Percentiles rank a stretch among this genome's conserved stretches.
Conservation (phyloP, 2,329 filamentous ascomycete species). For the Stachybotrys echinatus region DNA sequence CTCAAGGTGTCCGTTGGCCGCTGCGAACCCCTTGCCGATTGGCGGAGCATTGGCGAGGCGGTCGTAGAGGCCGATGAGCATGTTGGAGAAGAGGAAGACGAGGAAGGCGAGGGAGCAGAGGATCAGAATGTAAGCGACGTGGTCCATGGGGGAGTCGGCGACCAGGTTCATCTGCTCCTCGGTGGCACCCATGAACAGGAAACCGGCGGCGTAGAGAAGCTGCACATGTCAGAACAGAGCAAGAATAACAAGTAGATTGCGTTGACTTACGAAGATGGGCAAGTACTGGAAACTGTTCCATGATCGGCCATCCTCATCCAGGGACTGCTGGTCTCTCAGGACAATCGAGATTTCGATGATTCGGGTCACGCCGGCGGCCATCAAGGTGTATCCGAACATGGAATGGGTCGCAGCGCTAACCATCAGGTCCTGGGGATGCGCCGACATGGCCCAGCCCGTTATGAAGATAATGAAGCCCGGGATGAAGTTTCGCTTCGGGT, state of each 20-base stretch:
- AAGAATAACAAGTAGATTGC: not conserved
- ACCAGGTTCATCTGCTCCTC: conserved; percentile 91
- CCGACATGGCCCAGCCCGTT: conserved; percentile 94
- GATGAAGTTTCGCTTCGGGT: conserved; percentile 87
- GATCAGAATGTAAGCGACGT: conserved; percentile 88
- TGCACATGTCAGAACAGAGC: conserved; percentile 26
- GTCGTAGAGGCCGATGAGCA: conserved; percentile 82
- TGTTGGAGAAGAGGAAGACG: conserved; percentile 83
- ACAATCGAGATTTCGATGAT: conserved; percentile 92
- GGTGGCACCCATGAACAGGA: conserved; percentile 95
- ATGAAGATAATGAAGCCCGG: conserved; percentile 86
- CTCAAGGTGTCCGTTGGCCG: conserved; percentile 29
- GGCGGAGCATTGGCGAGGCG: conserved; percentile 39
- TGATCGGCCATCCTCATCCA: conserved; percentile 63
- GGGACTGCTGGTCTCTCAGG: conserved; percentile 62
- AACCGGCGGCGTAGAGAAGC: conserved; percentile 87
- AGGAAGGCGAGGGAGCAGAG: conserved; percentile 87
- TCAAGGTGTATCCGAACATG: conserved; percentile 91
- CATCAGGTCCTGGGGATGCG: conserved; percentile 78
- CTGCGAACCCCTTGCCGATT: conserved; percentile 28
- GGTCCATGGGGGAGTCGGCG: conserved; percentile 68
- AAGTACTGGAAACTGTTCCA: conserved; percentile 57
- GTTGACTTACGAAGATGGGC: conserved; percentile 48
- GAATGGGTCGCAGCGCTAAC: conserved; percentile 83
- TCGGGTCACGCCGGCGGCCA: conserved; percentile 78